These are phyloP conservation scores for Yamadazyma membranifaciens DNA, from an alignment of 1,139 yeast species.

Conservation along the genomic window DNA sequence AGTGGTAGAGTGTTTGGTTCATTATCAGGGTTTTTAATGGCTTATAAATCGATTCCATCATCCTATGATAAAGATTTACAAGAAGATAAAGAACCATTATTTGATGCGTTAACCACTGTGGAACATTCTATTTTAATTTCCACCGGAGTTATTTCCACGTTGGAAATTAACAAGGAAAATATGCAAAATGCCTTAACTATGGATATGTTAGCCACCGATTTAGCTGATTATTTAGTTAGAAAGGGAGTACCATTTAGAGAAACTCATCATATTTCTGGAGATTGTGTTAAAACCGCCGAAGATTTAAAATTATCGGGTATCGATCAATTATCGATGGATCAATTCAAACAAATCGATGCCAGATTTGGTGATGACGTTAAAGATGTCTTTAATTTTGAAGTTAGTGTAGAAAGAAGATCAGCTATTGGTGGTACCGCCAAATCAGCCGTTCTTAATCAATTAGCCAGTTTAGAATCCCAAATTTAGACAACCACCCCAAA, in stretches of 20 bases:
- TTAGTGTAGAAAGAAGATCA: constrained; percentile 91
- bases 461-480: constrained; percentile 36
- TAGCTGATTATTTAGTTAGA: constrained; percentile 95
- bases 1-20: constrained; percentile 97
- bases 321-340: constrained; percentile 73
- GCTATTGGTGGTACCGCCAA: constrained; percentile 98
- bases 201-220: constrained; percentile 99
- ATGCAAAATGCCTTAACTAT: constrained; percentile 90
- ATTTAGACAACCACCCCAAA: constrained; percentile 1
- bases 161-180: constrained; percentile 63
- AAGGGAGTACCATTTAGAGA: constrained; percentile 99
- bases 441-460: constrained; percentile 78
- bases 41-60: constrained; percentile 92
- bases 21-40: constrained; percentile 92
- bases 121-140: constrained; percentile 93
- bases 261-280: constrained; percentile 97
- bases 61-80: constrained; percentile 98
- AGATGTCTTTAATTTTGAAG: constrained; percentile 85
- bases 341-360: constrained; percentile 72
- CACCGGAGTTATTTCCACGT: constrained; percentile 91
- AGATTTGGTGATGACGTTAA: constrained; percentile 81
- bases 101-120: constrained; percentile 85
- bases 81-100: constrained; percentile 97
- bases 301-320: constrained; percentile 72
- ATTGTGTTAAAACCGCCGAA: constrained; percentile 91